Evolutionary conservation across 2,329 filamentous ascomycete genomes (phyloP).

Genomic region (Aspergillus brasiliensis): DNA sequence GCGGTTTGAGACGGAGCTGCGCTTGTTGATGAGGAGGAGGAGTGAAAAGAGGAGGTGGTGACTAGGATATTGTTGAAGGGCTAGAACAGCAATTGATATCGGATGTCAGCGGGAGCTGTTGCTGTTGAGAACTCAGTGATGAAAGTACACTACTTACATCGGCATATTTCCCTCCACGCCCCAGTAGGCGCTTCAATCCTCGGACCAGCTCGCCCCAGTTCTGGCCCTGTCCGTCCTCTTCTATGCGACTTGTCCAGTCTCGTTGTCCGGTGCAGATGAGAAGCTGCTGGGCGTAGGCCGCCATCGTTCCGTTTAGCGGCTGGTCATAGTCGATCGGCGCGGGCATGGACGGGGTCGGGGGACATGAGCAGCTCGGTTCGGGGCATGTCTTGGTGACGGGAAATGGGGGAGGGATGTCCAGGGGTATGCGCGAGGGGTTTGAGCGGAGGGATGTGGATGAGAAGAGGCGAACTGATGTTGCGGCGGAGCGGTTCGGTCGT

Average conservation of each 20-base stretch:
- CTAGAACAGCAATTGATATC: constrained; percentile 47
- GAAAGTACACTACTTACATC: constrained; percentile 54
- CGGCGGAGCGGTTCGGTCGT: background rate
- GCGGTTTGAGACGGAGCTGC: constrained; percentile 25
- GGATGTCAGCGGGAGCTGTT: constrained; percentile 15
- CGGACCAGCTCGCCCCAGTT: constrained; percentile 56
- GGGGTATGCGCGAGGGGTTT: constrained; percentile 28
- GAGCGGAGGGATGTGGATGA: constrained; percentile 24
- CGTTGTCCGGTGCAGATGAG: constrained; percentile 77
- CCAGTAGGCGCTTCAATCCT: constrained; percentile 69
- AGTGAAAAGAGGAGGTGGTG: constrained; percentile 72
- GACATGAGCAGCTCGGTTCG: constrained; percentile 73
- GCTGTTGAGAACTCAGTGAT: background rate
- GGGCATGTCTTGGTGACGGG: constrained; percentile 65
- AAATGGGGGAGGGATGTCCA: constrained; percentile 46
- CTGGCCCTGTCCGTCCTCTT: constrained; percentile 67
- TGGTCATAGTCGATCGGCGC: constrained; percentile 71
- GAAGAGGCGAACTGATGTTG: constrained; percentile 18
- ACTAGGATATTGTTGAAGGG: constrained; percentile 81
- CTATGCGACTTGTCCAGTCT: constrained; percentile 83
- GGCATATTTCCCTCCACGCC: constrained; percentile 65
- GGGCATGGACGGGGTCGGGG: constrained; percentile 70
- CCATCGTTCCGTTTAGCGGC: constrained; percentile 74
- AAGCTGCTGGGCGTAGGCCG: constrained; percentile 77
- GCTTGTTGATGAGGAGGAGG: constrained; percentile 36